Evolutionary conservation across 148 eudicot genomes (phyloP).

Genomic region (Camellia lanceoleosa): DNA sequence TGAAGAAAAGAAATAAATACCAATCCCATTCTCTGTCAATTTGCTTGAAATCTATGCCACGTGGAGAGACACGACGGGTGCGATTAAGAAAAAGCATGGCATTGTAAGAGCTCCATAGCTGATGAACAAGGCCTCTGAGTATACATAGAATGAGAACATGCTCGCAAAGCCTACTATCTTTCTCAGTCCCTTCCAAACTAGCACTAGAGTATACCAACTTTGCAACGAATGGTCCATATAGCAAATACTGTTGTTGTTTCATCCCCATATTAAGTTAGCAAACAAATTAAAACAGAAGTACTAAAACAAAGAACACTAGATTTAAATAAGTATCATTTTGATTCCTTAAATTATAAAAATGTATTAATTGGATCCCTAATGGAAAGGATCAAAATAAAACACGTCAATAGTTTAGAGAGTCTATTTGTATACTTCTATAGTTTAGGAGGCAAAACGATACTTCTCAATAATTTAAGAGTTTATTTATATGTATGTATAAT

Average conservation of each 20-base stretch:
- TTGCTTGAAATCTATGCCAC: constrained; percentile 44
- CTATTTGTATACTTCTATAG: too few species aligned
- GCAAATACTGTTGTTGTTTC: constrained; percentile 33
- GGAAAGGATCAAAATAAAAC: too few species aligned
- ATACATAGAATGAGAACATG: constrained; percentile 39
- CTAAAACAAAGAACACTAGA: too few species aligned
- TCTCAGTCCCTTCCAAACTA: constrained; percentile 21
- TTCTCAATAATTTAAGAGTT: too few species aligned
- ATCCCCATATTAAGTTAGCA: background rate
- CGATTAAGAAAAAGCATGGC: constrained; percentile 42
- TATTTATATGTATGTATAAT: too few species aligned
- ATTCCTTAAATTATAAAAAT: too few species aligned
- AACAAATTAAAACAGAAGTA: background rate
- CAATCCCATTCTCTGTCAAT: constrained; percentile 57
- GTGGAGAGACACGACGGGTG: constrained; percentile 34
- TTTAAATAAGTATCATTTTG: too few species aligned
- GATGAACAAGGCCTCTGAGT: constrained; percentile 45
- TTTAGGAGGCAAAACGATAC: too few species aligned
- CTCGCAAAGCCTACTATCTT: constrained; percentile 26
- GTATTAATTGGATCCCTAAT: too few species aligned
- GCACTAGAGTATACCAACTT: constrained; percentile 25
- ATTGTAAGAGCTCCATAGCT: constrained; percentile 41
- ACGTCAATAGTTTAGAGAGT: too few species aligned
- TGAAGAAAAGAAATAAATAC: constrained; percentile 18
- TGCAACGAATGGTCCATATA: constrained; percentile 42